Conservation (phyloP, 2,329 filamentous ascomycete species). For the Fusarium sp. region DNA sequence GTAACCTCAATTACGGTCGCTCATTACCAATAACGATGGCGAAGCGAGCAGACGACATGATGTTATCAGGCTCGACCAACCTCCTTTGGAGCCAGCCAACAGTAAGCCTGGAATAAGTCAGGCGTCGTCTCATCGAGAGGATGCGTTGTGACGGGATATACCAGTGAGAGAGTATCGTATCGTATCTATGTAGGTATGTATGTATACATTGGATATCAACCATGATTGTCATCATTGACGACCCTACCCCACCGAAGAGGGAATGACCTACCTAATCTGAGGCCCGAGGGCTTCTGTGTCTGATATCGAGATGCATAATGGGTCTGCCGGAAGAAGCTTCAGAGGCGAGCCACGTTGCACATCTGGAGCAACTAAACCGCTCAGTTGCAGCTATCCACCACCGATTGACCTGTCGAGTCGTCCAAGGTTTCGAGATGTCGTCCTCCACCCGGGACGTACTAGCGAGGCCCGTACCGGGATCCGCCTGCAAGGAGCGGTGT, state of each 20-base stretch:
- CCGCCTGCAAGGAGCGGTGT: conserved; percentile 30
- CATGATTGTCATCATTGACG: conserved; percentile 31
- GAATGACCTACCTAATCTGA: conserved; percentile 36
- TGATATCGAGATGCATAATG: conserved; percentile 46
- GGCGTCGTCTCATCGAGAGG: conserved; percentile 17
- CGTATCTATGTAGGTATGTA: background rate
- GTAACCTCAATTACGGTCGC: conserved; percentile 7
- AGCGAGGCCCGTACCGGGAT: conserved; percentile 36
- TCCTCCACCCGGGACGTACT: conserved; percentile 27
- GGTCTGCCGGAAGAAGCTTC: conserved; percentile 44
- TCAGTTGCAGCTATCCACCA: conserved; percentile 43
- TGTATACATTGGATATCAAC: conserved; percentile 22
- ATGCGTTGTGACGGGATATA: conserved; percentile 16
- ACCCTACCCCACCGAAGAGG: conserved; percentile 35
- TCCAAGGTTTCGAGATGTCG: conserved; percentile 35
- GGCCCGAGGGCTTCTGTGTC: conserved; percentile 41
- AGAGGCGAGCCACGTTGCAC: conserved; percentile 53
- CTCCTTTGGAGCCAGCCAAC: conserved; percentile 11
- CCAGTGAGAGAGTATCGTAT: conserved; percentile 1
- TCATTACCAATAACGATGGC: conserved; percentile 4
- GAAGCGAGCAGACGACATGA: conserved; percentile 21
- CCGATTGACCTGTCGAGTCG: conserved; percentile 30
- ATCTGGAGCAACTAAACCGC: conserved; percentile 46
- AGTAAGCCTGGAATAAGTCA: conserved; percentile 15
- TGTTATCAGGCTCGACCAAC: conserved; percentile 25